Evolutionary conservation across 352 stramenopile genomes (phyloP), one percentile per base, ranked within the genome.

Genomic region (Phytophthora sp.): DNA sequence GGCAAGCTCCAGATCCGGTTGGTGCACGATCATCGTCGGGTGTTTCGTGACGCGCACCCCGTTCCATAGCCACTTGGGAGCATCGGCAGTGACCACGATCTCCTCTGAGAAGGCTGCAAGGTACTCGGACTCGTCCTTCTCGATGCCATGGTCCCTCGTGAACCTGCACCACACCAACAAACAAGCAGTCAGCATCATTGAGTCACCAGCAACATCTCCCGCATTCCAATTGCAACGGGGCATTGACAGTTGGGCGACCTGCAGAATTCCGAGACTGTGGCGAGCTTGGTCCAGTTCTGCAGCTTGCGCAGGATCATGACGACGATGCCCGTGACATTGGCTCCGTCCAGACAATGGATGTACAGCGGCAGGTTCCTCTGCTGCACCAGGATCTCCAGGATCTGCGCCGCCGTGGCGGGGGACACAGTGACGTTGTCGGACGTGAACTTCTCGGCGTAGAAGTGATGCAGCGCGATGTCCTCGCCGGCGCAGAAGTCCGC

Each of bases 41-140:
- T 95, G 87, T 54, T 95, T 95, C 5, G 82, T 71, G 42, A 96
- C 85, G 15, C 87, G 78, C 15, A 92, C 45, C 42, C 85, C 87
- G 54, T 94, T 93, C 87, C 87, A 96, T 5, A 96, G 77, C 87
- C 87, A 96, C 28, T 79, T 74, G 13, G 87, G 87, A 6, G 85
- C 84, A 39, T 94, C 76, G 0, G 66, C 72, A 18, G 85, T 88
- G 43, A 95, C 76, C 30, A 92, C 79, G 32, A 95, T 87, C 69
- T 95, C 87, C 55, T 93, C 87, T 1, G 84, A 92, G 53, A 93
- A 95, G 21, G 66, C 64, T 15, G 85, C 82, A 27, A 95, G 32
- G 59, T 92, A 95, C 67, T 95, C 85, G 31, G 83, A 92, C 59
- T 95, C 87, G 56, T 95, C 82, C 54, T 95, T 95, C 62, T 95